Evolutionary conservation across 306 rosid genomes (phyloP).

Genomic region (Biancaea sappan): DNA sequence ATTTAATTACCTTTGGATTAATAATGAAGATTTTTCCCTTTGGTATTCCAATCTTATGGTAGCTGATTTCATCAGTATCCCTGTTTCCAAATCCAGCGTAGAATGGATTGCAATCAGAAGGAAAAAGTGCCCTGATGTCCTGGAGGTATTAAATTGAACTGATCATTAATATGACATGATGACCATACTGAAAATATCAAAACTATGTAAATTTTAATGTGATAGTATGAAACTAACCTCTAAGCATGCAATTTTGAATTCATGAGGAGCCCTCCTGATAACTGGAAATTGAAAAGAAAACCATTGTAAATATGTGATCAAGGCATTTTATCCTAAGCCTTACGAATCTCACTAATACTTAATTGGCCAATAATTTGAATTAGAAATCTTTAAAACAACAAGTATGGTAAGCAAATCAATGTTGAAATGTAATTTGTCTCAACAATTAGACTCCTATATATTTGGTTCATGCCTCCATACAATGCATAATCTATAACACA

Average conservation of each 20-base stretch:
- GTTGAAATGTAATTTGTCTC: neutral
- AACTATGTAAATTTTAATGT: constrained; percentile 22
- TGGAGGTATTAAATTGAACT: constrained; percentile 41
- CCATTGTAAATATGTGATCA: neutral
- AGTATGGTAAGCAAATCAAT: neutral
- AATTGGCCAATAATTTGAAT: neutral
- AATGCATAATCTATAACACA: too few species aligned
- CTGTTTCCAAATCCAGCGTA: constrained; percentile 99
- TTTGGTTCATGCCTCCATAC: neutral
- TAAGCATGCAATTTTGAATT: constrained; percentile 93
- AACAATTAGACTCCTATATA: neutral
- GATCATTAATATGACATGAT: constrained; percentile 18
- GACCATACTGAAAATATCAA: constrained; percentile 18
- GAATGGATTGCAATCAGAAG: constrained; percentile 89
- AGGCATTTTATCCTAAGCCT: neutral
- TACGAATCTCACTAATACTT: neutral
- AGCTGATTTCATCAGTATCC: constrained; percentile 91
- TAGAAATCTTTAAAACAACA: neutral
- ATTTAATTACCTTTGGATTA: constrained; percentile 77
- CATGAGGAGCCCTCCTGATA: constrained; percentile 95
- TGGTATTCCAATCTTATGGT: constrained; percentile 90
- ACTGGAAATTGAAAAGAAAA: constrained; percentile 53
- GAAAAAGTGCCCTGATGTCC: constrained; percentile 86
- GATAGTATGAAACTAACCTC: constrained; percentile 63
- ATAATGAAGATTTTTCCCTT: constrained; percentile 83